Conservation (phyloP, 1,139 yeast species). For the Magnusiomyces suaveolens region DNA sequence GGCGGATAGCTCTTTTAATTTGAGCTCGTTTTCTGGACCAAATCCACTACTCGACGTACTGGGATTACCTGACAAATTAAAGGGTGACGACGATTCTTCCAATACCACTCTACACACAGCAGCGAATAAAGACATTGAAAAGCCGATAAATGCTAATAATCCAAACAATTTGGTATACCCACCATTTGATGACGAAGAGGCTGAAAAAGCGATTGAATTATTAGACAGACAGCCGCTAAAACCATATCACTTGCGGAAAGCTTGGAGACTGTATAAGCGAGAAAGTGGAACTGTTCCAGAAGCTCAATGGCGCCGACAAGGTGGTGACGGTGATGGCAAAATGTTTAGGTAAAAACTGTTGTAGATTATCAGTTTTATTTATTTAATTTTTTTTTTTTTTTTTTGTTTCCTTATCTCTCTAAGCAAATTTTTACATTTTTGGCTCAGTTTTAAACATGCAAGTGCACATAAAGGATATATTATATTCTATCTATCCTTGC, state of each 20-base stretch:
- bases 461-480: no score
- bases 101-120: no score
- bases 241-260: conserved; percentile 82
- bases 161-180: conserved; percentile 1
- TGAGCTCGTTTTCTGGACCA: background rate
- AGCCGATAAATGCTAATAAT: background rate
- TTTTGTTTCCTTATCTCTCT: no score
- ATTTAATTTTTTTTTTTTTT: background rate
- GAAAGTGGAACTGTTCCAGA: conserved; percentile 61
- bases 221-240: conserved; percentile 45
- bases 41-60: background rate
- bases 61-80: no score
- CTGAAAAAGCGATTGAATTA: conserved; percentile 31
- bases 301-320: conserved; percentile 63
- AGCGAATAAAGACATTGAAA: background rate
- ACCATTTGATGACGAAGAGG: conserved; percentile 26
- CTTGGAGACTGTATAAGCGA: conserved; percentile 64
- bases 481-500: no score
- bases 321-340: conserved; percentile 57
- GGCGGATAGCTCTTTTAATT: background rate
- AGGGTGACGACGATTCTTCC: no score
- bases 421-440: no score
- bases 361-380: background rate
- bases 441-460: no score
- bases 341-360: conserved; percentile 42